These are phyloP conservation scores for Penicillium alfredii DNA, from an alignment of 495 filamentous ascomycete species.

Conservation along the genomic window DNA sequence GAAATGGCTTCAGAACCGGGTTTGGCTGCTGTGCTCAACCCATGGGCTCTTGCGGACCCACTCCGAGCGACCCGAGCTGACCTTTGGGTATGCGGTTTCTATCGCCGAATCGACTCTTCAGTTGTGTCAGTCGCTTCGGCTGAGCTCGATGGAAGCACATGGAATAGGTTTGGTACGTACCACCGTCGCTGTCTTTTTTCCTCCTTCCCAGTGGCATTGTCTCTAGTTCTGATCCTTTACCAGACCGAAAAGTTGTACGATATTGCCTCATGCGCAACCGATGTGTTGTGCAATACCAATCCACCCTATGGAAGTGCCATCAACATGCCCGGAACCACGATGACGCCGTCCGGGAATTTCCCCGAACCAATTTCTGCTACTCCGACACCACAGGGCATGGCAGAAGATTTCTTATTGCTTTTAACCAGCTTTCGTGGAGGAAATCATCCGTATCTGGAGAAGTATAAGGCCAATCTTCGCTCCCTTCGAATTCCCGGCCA, in stretches of 20 bases:
- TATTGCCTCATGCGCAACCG: slow-evolving; percentile 34
- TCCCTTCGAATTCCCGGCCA: slow-evolving; percentile 19
- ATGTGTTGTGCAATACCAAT: slow-evolving; percentile 30
- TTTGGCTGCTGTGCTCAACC: slow-evolving; percentile 62
- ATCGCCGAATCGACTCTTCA: slow-evolving; percentile 60
- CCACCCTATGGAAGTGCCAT: slow-evolving; percentile 16
- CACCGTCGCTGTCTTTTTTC: neutral
- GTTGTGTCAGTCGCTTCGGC: slow-evolving; percentile 57
- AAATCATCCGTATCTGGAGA: slow-evolving; percentile 35
- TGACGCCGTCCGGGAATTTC: too few species aligned
- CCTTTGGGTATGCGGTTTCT: slow-evolving; percentile 64
- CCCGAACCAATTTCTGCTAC: slow-evolving; percentile 14
- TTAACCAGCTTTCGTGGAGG: slow-evolving; percentile 35
- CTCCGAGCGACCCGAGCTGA: slow-evolving; percentile 51
- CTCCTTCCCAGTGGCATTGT: too few species aligned
- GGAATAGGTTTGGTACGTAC: slow-evolving; percentile 61
- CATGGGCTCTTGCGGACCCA: slow-evolving; percentile 49
- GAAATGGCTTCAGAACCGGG: slow-evolving; percentile 77
- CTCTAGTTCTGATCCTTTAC: too few species aligned
- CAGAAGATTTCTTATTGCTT: slow-evolving; percentile 31
- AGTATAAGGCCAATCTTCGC: slow-evolving; percentile 28
- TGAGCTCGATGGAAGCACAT: slow-evolving; percentile 64
- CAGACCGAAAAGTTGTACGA: slow-evolving; percentile 42
- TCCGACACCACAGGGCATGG: slow-evolving; percentile 24
- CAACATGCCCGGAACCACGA: too few species aligned